Conservation (phyloP, 345 rosid genomes). For the Rhizophora apiculata region DNA sequence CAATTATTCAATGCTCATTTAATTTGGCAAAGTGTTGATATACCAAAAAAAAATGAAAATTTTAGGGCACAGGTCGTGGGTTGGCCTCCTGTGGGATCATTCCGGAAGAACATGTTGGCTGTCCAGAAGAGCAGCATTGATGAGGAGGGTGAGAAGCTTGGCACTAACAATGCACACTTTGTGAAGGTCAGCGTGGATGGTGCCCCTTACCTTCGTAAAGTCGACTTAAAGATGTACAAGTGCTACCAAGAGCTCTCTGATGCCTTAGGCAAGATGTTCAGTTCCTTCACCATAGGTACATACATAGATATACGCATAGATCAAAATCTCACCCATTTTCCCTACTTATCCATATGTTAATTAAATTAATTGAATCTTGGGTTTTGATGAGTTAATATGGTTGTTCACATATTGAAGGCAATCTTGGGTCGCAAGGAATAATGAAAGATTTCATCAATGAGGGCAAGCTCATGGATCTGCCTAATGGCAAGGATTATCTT, state of each 20-base stretch:
- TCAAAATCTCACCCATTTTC: too few relatives aligned
- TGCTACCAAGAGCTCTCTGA: conserved; percentile 63
- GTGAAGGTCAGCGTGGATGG: conserved; percentile 97
- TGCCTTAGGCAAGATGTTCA: conserved; percentile 68
- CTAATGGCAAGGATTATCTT: conserved; percentile 70
- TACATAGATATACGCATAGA: background rate
- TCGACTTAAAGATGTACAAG: conserved; percentile 71
- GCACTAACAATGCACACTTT: conserved; percentile 30
- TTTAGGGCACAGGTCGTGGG: conserved; percentile 87
- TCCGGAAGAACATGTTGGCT: conserved; percentile 61
- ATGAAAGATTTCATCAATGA: conserved; percentile 75
- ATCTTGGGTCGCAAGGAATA: conserved; percentile 70
- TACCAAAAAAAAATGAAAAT: background rate
- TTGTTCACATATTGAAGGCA: conserved; percentile 31
- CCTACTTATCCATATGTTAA: too few relatives aligned
- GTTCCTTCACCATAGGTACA: conserved; percentile 76
- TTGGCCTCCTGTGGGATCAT: conserved; percentile 98
- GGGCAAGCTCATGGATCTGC: conserved; percentile 64
- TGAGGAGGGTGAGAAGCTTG: conserved; percentile 26
- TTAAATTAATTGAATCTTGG: too few relatives aligned
- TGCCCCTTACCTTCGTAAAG: conserved; percentile 89
- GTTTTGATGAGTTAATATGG: too few relatives aligned
- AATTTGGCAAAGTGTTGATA: background rate
- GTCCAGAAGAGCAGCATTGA: conserved; percentile 38
- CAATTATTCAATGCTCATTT: background rate